These are phyloP conservation scores for Paecilomyces niveus DNA, from an alignment of 2,329 filamentous ascomycete genomes.

Conservation along the genomic window DNA sequence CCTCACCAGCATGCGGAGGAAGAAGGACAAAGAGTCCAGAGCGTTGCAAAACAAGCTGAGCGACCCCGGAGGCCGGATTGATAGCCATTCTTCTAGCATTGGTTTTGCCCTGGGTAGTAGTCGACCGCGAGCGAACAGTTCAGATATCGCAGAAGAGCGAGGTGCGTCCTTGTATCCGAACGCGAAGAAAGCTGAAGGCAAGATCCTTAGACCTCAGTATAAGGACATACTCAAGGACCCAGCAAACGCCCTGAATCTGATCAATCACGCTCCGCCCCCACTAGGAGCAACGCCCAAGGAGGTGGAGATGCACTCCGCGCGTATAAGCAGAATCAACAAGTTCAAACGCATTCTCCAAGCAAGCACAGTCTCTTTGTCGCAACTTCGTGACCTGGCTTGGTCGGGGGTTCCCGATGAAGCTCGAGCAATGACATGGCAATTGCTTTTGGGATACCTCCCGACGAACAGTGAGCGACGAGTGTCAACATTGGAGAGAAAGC, in stretches of 20 bases:
- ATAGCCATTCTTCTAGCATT: constrained; percentile 17
- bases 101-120: constrained; percentile 27
- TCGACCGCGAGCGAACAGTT: constrained; percentile 72
- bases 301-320: constrained; percentile 74
- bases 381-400: constrained; percentile 83
- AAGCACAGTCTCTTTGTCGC: constrained; percentile 76
- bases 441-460: constrained; percentile 88
- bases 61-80: constrained; percentile 33
- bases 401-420: constrained; percentile 92
- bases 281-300: constrained; percentile 73
- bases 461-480: constrained; percentile 94
- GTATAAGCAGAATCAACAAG: constrained; percentile 93
- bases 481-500: constrained; percentile 82
- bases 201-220: constrained; percentile 93
- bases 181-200: constrained; percentile 83
- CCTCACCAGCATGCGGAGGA: constrained; percentile 81
- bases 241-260: constrained; percentile 89
- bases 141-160: constrained; percentile 88
- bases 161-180: constrained; percentile 77
- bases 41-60: constrained; percentile 30
- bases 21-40: constrained; percentile 44
- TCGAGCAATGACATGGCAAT: constrained; percentile 97
- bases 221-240: constrained; percentile 88
- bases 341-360: constrained; percentile 95
- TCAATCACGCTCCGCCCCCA: constrained; percentile 73